Conservation (phyloP, 2,329 filamentous ascomycete species). For the Ceratocystis lukuohia region DNA sequence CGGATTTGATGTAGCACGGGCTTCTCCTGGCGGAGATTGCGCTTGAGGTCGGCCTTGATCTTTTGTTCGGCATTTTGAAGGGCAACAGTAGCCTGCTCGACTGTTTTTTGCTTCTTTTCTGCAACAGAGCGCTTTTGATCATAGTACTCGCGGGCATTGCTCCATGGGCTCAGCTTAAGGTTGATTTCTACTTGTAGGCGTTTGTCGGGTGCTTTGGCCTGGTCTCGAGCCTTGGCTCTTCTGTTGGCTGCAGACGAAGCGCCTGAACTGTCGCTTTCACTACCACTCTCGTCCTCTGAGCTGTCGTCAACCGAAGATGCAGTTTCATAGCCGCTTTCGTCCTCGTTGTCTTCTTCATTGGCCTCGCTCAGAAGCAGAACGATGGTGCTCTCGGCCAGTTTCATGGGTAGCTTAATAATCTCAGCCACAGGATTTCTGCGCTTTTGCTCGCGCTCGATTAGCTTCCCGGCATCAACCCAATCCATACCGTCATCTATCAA, state of each 20-base stretch:
- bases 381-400: slow-evolving; percentile 77
- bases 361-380: slow-evolving; percentile 67
- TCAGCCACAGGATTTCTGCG: slow-evolving; percentile 72
- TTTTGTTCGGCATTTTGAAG: slow-evolving; percentile 55
- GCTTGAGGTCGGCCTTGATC: slow-evolving; percentile 28
- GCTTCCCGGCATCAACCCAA: slow-evolving; percentile 78
- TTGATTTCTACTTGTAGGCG: slow-evolving; percentile 69
- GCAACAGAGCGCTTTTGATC: slow-evolving; percentile 75
- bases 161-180: slow-evolving; percentile 67
- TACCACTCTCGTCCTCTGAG: slow-evolving; percentile 27
- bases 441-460: slow-evolving; percentile 78
- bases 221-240: slow-evolving; percentile 19
- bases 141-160: slow-evolving; percentile 84
- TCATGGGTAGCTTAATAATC: slow-evolving; percentile 75
- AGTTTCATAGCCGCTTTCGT: slow-evolving; percentile 44
- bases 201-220: slow-evolving; percentile 34
- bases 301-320: slow-evolving; percentile 49
- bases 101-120: slow-evolving; percentile 75
- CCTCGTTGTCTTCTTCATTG: slow-evolving; percentile 47
- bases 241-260: slow-evolving; percentile 19
- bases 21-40: slow-evolving; percentile 83
- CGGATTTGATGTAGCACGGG: slow-evolving; percentile 70
- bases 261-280: slow-evolving; percentile 21
- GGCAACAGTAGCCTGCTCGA: slow-evolving; percentile 66
- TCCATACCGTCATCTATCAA: slow-evolving; percentile 93